These are phyloP conservation scores for Bothriochloa decipiens DNA, from an alignment of 176 grass and related monocot genomes.

Conservation along the genomic window DNA sequence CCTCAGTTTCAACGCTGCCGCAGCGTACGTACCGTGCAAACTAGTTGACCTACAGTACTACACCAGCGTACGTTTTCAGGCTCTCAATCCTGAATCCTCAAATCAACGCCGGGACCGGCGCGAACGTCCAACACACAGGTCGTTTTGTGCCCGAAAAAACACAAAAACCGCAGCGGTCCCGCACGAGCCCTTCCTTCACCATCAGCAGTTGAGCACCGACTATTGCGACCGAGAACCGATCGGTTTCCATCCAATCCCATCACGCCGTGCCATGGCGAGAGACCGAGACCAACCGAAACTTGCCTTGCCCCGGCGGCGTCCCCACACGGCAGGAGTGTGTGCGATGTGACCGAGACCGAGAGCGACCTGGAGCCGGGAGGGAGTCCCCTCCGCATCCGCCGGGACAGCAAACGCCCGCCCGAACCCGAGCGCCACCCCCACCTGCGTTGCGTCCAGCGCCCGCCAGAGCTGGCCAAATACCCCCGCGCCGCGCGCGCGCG, in stretches of 20 bases:
- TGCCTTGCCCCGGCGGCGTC: background rate
- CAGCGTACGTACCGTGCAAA: no score
- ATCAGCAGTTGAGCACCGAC: background rate
- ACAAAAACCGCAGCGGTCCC: background rate
- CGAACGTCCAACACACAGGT: no score
- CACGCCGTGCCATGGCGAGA: background rate
- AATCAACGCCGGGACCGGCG: no score
- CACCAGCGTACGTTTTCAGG: no score
- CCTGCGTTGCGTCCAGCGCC: background rate
- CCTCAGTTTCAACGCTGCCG: no score
- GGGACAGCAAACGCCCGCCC: slow-evolving; percentile 30
- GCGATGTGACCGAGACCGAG: background rate
- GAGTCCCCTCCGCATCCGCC: slow-evolving; percentile 7
- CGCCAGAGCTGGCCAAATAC: slow-evolving; percentile 5
- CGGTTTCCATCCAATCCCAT: background rate
- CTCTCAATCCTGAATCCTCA: no score
- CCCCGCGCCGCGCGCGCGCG: background rate
- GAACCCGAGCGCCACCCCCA: background rate
- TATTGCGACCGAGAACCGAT: background rate
- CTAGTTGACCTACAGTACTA: no score
- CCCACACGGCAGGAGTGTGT: background rate
- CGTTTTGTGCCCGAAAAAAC: no score
- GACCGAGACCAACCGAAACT: background rate
- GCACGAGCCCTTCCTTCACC: background rate
- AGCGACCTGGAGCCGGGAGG: background rate